These are phyloP conservation scores for Mycena vitilis DNA, from an alignment of 768 basidiomycete genomes.

Conservation along the genomic window DNA sequence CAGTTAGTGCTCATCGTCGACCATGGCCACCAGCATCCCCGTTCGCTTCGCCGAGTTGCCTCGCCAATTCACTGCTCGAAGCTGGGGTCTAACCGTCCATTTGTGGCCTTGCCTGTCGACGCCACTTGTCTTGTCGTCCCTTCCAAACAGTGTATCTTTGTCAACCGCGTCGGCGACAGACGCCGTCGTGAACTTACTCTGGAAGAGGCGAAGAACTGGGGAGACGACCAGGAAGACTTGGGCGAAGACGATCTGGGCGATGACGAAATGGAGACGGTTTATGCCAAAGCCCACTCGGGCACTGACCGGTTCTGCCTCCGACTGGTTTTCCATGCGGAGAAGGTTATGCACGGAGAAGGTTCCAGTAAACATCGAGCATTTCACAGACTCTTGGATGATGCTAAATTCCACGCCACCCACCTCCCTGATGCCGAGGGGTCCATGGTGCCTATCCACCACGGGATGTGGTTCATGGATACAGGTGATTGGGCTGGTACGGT, in stretches of 20 bases:
- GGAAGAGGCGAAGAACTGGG: constrained; percentile 2
- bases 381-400: constrained; percentile 5
- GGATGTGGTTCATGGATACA: constrained; percentile 21
- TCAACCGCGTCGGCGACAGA: constrained; percentile 2
- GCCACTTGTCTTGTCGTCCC: background rate
- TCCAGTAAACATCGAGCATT: background rate
- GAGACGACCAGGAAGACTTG: background rate
- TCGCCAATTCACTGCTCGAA: too few relatives aligned
- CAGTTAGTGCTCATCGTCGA: too few relatives aligned
- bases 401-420: constrained; percentile 19
- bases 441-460: constrained; percentile 17
- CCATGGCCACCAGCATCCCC: too few relatives aligned
- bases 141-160: background rate
- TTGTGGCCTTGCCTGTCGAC: too few relatives aligned
- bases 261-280: background rate
- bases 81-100: too few relatives aligned
- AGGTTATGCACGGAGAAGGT: background rate
- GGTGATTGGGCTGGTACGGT: constrained; percentile 22
- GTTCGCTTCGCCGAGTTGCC: too few relatives aligned
- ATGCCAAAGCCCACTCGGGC: background rate
- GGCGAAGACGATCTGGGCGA: background rate
- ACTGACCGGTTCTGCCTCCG: constrained; percentile 16
- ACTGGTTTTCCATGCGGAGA: background rate
- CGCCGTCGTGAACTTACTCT: background rate
- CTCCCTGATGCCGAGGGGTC: constrained; percentile 2